Conservation (phyloP, 108 stramenopile species). For the Skeletonema tropicum region DNA sequence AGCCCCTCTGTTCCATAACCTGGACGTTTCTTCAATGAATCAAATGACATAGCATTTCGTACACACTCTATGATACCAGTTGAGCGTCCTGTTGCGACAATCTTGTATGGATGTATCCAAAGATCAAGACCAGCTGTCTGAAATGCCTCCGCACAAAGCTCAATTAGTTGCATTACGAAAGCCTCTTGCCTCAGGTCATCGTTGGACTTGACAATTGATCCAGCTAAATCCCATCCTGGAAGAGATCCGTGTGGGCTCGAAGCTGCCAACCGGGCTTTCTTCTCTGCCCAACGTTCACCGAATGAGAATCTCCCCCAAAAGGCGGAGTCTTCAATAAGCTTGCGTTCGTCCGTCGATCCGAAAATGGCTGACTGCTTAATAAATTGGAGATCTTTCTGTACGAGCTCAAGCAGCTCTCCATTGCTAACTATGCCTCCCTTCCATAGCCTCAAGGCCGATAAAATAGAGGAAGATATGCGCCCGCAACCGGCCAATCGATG, state of each 20-base stretch:
- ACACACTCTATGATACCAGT: conserved; percentile 94
- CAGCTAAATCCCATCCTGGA: conserved; percentile 89
- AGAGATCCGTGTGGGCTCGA: conserved; percentile 72
- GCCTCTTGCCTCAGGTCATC: conserved; percentile 98
- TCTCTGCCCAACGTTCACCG: conserved; percentile 95
- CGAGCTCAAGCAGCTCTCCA: conserved; percentile 84
- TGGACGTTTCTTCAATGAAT: conserved; percentile 94
- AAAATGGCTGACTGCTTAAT: conserved; percentile 54
- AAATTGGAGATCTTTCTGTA: conserved; percentile 85
- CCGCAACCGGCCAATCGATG: conserved; percentile 83
- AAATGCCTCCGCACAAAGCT: conserved; percentile 91
- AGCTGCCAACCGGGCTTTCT: conserved; percentile 86
- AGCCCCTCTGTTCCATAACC: conserved; percentile 85
- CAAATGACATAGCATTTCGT: conserved; percentile 92
- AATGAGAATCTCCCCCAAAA: conserved; percentile 94
- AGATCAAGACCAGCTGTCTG: conserved; percentile 86
- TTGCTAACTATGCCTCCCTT: conserved; percentile 82
- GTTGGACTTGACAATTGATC: conserved; percentile 97
- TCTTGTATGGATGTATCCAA: conserved; percentile 93
- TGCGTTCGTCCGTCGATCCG: conserved; percentile 61
- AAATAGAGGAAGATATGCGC: conserved; percentile 73
- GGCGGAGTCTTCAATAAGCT: conserved; percentile 82
- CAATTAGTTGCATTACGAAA: conserved; percentile 95
- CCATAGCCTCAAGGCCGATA: conserved; percentile 83
- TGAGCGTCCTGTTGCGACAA: conserved; percentile 89